Base-by-base conservation (phyloP, 2,329 filamentous ascomycete genomes). In the Nannizziopsis arthrosporioides region DNA sequence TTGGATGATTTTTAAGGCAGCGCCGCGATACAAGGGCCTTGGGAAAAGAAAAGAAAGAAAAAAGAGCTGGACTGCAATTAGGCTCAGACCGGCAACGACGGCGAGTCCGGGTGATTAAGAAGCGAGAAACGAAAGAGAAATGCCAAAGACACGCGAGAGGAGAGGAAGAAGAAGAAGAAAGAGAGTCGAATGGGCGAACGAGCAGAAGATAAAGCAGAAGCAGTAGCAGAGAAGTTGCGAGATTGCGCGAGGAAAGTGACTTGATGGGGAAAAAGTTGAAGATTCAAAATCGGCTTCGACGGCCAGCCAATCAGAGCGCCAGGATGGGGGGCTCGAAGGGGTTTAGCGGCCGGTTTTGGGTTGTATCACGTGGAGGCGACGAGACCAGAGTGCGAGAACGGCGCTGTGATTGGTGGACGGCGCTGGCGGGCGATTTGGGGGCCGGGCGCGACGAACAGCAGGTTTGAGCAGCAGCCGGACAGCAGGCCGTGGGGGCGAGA, bases 141-240 rank as follows among this genome's bases (percentile, higher is more conserved):
- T n/a, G n/a, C n/a, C n/a, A n/a, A n/a, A n/a, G n/a, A n/a, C 36
- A 42, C 32, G 19, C 34, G 42, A 35, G 31, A 12, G 38, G 39
- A 30, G 37, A 42, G 17, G 47, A 42, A 14, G 37, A 41, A 51
- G n/a, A 17, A 42, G 42, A 30, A 45, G 22, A 40, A 44, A n/a
- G 17, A 40, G 44, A 35, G n/a, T n/a, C n/a, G n/a, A 22, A 32
- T n/a, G 17, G n/a, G 39, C 40, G 8, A 39, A 18, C 12, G 15
- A 34, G n/a, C 31, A 32, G 44, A 18, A 11, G 22, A 27, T n/a
- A 30, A n/a, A 18, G 30, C 27, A 15, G 42, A n/a, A 42, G 34
- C 22, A 7, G 11, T 12, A 36, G 11, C 4, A 36, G 34, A 12
- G 11, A 15, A 12, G 15, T 15, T 12, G 34, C 34, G 15, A 36